Conservation (phyloP, 495 filamentous ascomycete species). For the Podospora conica region DNA sequence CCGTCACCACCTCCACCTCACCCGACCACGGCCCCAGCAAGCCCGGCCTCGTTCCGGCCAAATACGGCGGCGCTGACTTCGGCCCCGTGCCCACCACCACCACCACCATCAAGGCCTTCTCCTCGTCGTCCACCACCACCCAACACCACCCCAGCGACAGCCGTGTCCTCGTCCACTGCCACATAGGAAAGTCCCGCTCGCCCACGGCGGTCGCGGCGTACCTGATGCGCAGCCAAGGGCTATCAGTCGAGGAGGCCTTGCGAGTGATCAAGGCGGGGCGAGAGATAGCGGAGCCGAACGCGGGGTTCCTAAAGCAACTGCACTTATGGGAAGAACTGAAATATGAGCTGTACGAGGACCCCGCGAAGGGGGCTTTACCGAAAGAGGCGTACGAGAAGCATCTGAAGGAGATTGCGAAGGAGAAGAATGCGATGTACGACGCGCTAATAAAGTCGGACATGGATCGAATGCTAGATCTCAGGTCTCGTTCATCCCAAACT, state of each 20-base stretch:
- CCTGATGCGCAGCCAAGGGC: conserved; percentile 11
- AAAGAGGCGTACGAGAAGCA: conserved; percentile 11
- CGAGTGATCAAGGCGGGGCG: neutral
- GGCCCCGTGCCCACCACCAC: neutral
- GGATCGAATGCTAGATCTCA: too few species aligned
- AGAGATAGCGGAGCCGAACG: neutral
- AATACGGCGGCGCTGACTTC: neutral
- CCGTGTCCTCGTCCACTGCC: conserved; percentile 12
- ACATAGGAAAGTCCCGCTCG: conserved; percentile 1
- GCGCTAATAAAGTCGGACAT: too few species aligned
- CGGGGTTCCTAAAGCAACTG: conserved; percentile 17
- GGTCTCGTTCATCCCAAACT: too few species aligned
- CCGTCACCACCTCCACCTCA: too few species aligned
- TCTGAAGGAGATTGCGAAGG: too few species aligned
- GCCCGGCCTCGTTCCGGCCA: neutral
- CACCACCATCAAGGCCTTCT: neutral
- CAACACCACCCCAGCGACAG: neutral
- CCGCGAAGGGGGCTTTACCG: neutral
- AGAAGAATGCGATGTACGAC: too few species aligned
- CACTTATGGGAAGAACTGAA: conserved; percentile 12
- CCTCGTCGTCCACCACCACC: neutral
- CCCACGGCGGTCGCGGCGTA: conserved; percentile 9
- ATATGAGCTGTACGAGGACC: conserved; percentile 16
- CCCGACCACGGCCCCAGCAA: neutral
- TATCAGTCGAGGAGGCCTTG: neutral